Evolutionary conservation across 2,329 filamentous ascomycete genomes (phyloP).

Genomic region (Myriosclerotinia scirpicola): DNA sequence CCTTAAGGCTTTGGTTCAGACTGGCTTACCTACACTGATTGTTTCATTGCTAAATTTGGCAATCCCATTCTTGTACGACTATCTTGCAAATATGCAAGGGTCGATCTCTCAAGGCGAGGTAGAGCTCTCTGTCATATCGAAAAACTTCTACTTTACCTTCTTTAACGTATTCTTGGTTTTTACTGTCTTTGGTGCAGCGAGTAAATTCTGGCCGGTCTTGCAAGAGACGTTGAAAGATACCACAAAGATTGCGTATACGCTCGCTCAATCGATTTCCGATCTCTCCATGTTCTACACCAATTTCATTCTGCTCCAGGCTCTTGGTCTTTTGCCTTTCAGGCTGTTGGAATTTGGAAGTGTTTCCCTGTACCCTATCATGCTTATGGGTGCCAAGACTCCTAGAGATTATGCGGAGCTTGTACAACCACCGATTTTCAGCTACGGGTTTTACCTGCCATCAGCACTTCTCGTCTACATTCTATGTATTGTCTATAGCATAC

Average conservation of each 20-base stretch:
- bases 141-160: slow-evolving; percentile 99
- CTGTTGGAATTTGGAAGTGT: slow-evolving; percentile 88
- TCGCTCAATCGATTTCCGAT: slow-evolving; percentile 73
- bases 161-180: slow-evolving; percentile 99
- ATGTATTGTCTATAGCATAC: slow-evolving; percentile 89
- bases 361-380: slow-evolving; percentile 75
- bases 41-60: slow-evolving; percentile 85
- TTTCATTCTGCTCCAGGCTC: slow-evolving; percentile 87
- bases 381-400: slow-evolving; percentile 79
- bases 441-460: slow-evolving; percentile 93
- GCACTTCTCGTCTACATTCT: slow-evolving; percentile 92
- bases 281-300: slow-evolving; percentile 87
- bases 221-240: slow-evolving; percentile 76
- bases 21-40: slow-evolving; percentile 80
- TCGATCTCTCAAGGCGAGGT: slow-evolving; percentile 95
- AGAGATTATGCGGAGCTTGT: slow-evolving; percentile 82
- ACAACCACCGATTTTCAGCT: slow-evolving; percentile 84
- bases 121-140: slow-evolving; percentile 91
- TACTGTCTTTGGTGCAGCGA: slow-evolving; percentile 79
- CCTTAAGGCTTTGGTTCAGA: slow-evolving; percentile 76
- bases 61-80: slow-evolving; percentile 94
- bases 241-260: slow-evolving; percentile 69
- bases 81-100: slow-evolving; percentile 84
- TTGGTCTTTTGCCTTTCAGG: slow-evolving; percentile 92
- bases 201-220: slow-evolving; percentile 70